These are phyloP conservation scores for Conringia planisiliqua DNA, from an alignment of 345 rosid genomes.

Conservation along the genomic window DNA sequence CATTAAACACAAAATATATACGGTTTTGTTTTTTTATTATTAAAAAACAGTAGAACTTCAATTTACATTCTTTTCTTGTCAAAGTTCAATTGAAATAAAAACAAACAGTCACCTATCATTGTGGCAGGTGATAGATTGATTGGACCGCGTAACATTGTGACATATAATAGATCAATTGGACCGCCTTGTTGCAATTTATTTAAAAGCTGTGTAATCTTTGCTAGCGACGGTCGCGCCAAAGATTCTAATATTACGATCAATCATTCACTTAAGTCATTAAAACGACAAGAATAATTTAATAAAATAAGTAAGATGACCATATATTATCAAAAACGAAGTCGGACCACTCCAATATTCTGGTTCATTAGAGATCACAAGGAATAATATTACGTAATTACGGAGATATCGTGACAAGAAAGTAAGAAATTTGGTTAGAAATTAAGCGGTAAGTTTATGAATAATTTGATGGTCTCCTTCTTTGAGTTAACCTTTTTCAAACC, in stretches of 20 bases:
- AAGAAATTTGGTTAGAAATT: not conserved
- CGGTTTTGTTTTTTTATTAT: too few relatives aligned
- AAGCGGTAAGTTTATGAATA: not conserved
- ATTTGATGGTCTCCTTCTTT: not conserved
- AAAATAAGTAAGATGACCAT: not conserved
- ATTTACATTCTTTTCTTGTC: not conserved
- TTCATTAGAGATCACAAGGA: not conserved
- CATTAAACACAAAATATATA: too few relatives aligned
- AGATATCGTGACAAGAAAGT: not conserved
- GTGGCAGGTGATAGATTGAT: not conserved
- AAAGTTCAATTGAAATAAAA: not conserved
- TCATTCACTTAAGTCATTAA: not conserved
- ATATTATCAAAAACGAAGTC: not conserved
- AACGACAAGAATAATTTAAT: not conserved
- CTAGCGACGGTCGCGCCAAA: not conserved
- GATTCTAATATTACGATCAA: not conserved
- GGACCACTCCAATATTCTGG: constrained; percentile 4
- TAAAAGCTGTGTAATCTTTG: not conserved
- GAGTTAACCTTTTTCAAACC: not conserved
- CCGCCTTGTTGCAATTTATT: not conserved
- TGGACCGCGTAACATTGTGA: constrained; percentile 4
- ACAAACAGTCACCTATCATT: not conserved
- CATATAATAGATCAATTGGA: constrained; percentile 2
- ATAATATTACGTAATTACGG: not conserved
- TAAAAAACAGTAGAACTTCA: too few relatives aligned